Base-by-base conservation (phyloP, 768 basidiomycete species). In the Boletus rufocinnamomeus region DNA sequence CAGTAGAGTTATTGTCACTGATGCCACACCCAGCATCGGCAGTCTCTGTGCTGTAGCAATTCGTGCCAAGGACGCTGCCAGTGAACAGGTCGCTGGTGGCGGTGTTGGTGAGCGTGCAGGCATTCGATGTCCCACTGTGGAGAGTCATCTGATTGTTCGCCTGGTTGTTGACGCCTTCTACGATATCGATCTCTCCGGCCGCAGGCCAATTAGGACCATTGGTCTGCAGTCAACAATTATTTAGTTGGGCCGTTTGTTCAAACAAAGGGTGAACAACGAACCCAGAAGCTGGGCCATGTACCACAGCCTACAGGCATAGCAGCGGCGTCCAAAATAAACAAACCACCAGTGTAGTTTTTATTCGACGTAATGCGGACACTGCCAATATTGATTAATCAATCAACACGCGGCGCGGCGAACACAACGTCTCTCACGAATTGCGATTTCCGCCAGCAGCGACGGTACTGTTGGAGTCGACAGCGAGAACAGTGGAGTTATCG, bases 241-340 rank as follows among this genome's bases (percentile, higher is more conserved):
- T 57, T 34, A 64, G 56, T 23, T 19, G 30, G 10, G 23, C n/a
- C 7, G 1, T 37, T 38, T 2, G 27, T 11, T 6, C 25, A 34
- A 45, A 52, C 19, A 3, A 40, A 27, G 14, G 27, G 37, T 25
- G 35, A 21, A 30, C 19, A 74, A 64, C 71, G 30, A 35, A 73
- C 71, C 81, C 80, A 82, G 55, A 75, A 88, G 72, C 87, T 88
- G 74, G 73, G 86, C 80, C 82, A 84, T 38, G 77, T 74, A 53
- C 81, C 78, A 66, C 87, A 89, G 0, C 90, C 90, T 52, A 82
- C 79, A 10, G 89, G 89, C 86, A 89, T 88, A 2, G 81, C 74
- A 51, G 68, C 79, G 55, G 90, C 82, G 64, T 91, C 90, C 19
- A 89, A 80, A 62, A 92, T 84, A 75, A 92, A 89, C 13, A 92